Conservation (phyloP, 768 basidiomycete species). For the Mycena rebaudengoi region DNA sequence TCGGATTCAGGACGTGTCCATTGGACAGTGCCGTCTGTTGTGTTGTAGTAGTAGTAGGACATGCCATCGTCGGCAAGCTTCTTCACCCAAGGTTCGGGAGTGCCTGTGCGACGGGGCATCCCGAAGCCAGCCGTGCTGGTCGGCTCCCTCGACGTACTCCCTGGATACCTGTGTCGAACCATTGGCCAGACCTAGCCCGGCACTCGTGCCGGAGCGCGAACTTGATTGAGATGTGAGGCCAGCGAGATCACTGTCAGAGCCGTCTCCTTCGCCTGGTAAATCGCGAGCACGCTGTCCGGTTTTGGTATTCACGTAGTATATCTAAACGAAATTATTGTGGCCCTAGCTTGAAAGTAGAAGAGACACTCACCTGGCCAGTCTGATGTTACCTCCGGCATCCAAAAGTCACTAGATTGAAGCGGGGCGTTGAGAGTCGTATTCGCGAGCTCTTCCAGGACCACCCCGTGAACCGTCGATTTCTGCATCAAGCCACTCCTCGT, state of each 20-base stretch:
- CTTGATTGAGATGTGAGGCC: slow-evolving; percentile 65
- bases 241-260: slow-evolving; percentile 70
- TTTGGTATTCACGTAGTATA: slow-evolving; percentile 94
- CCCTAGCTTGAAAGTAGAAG: no score
- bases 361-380: slow-evolving; percentile 79
- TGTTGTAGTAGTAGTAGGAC: slow-evolving; percentile 84
- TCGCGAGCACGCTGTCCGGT: slow-evolving; percentile 86
- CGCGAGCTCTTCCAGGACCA: slow-evolving; percentile 42
- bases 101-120: slow-evolving; percentile 61
- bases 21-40: slow-evolving; percentile 67
- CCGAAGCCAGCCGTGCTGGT: slow-evolving; percentile 62
- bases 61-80: slow-evolving; percentile 84
- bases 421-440: slow-evolving; percentile 37
- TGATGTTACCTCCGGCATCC: slow-evolving; percentile 87
- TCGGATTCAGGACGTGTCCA: slow-evolving; percentile 75
- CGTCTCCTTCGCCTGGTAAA: slow-evolving; percentile 78
- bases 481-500: slow-evolving; percentile 68
- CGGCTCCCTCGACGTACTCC: slow-evolving; percentile 46
- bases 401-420: slow-evolving; percentile 76
- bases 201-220: slow-evolving; percentile 63
- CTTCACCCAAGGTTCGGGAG: slow-evolving; percentile 85
- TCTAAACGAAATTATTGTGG: slow-evolving; percentile 69
- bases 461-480: slow-evolving; percentile 47
- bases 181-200: slow-evolving; percentile 57
- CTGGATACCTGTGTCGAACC: slow-evolving; percentile 44